A percentile compares a stretch with the other conserved stretches of the same genome.
Evolutionary conservation across 1,139 yeast species (phyloP).

Genomic region (Kodamaea ohmeri): DNA sequence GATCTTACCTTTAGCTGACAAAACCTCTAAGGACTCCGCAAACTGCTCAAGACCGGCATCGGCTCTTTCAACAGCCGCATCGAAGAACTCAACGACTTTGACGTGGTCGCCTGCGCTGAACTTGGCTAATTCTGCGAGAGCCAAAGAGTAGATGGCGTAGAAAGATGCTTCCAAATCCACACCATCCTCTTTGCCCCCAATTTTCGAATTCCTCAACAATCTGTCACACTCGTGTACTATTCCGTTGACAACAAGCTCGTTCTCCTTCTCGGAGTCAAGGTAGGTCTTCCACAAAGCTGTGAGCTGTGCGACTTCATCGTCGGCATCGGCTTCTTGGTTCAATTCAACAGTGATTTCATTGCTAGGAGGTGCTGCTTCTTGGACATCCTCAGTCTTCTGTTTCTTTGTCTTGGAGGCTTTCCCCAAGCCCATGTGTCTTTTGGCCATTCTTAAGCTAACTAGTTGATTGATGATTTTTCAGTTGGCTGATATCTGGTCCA

Average conservation of each 20-base stretch:
- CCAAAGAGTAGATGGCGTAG: conserved; percentile 70
- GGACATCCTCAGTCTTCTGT: conserved; percentile 34
- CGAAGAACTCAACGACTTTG: conserved; percentile 53
- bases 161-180: conserved; percentile 42
- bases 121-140: conserved; percentile 66
- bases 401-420: conserved; percentile 55
- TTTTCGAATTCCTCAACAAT: conserved; percentile 51
- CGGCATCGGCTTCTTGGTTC: conserved; percentile 66
- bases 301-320: conserved; percentile 75
- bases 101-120: conserved; percentile 44
- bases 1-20: conserved; percentile 56
- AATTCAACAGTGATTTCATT: conserved; percentile 66
- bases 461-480: neutral
- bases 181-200: conserved; percentile 10
- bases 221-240: conserved; percentile 90
- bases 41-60: conserved; percentile 54
- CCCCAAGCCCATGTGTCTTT: conserved; percentile 82
- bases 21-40: conserved; percentile 44
- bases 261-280: conserved; percentile 51
- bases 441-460: conserved; percentile 44
- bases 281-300: conserved; percentile 68
- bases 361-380: conserved; percentile 15
- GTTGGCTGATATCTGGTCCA: conserved; percentile 1
- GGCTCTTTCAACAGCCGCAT: conserved; percentile 70
- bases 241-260: conserved; percentile 72